Evolutionary conservation across 768 basidiomycete genomes (phyloP), one percentile per base, ranked within the genome.

Genomic region (Suillus paluster): DNA sequence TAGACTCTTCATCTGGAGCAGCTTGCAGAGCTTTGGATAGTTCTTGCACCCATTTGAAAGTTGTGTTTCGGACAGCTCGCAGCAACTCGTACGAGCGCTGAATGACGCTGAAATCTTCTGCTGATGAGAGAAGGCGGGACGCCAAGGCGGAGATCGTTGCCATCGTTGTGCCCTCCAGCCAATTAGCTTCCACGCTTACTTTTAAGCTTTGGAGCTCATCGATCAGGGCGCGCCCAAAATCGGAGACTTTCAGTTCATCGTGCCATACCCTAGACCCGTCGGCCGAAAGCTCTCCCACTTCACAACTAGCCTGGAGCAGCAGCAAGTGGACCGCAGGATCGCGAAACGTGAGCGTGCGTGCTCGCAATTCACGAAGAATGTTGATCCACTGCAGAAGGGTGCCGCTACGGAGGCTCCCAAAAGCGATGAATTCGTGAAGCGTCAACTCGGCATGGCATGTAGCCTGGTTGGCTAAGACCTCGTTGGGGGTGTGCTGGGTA

Each of bases 321-420:
- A 84, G 68, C 7, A 71, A 58, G 57, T 82, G 71, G 1, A 84
- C 80, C 19, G 74, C 78, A 4, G 75, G 69, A 7, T 64, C 53
- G 30, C 71, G 66, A 58, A 84, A 77, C 1, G 71, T 73, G 50
- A 84, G 65, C 6, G 60, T 57, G 14, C 73, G 67, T 9, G 75
- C 72, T 12, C 72, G 71, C 42, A 84, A 60, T 64, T 80, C 80
- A 27, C 78, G 73, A 10, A 73, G 63, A 23, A 84, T 81, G 63
- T 84, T 84, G 33, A 77, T 65, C 83, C 81, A 83, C 53, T 84
- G 83, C 1, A 84, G 61, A 7, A 64, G 67, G 2, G 69, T 58
- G 5, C 83, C 81, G n/a, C 76, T 73, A 14, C 83, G 78, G 33
- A 84, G 67, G 50, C 70, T 67, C 7, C 75, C 76, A 60, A 80